Evolutionary conservation across 2,329 filamentous ascomycete genomes (phyloP), one percentile per base, ranked within the genome.

Genomic region (Neocucurbitaria cava): DNA sequence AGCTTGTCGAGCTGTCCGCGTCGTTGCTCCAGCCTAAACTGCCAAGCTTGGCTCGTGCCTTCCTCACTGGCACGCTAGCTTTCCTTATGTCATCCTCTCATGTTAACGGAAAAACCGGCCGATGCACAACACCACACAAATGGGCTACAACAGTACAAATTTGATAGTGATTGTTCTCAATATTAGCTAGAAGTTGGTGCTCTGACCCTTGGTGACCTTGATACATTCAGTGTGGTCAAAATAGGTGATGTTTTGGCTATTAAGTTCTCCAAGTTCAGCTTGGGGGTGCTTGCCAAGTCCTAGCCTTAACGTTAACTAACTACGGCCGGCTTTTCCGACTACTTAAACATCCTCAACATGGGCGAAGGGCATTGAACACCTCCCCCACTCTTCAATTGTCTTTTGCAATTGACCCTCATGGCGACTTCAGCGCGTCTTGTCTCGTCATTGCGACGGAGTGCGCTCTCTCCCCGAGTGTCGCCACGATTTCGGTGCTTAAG

Each of bases 1-100:
- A 74, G 71, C 71, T 74, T 62, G 59, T 56, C 59, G 68, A 75
- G 71, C 71, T 73, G 64, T 73, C 73, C 73, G 71, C 72, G 72
- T 74, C 64, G 71, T 69, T 68, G 66, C 66, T 70, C 68, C 66
- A 64, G 70, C 72, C 72, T 74, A 63, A 62, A 62, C 55, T 52
- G 71, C 68, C 71, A 73, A 71, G 69, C 43, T 45, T 58, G 69
- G 69, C 56, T 54, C 65, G 70, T 68, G 70, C 65, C 23, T 60
- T 30, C 60, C 56, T 57, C 56, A 58, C 33, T n/a, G n/a, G n/a
- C n/a, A n/a, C n/a, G n/a, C n/a, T 40, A 13, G n/a, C 8, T 43
- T 40, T 21, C 24, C 49, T 69, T 67, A 69, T 61, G 66, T 71
- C 68, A 71, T 69, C 59, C 46, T 52, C 47, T 59, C n/a, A n/a